Conservation (phyloP, 305 asterid genomes). For the Vinca major region DNA sequence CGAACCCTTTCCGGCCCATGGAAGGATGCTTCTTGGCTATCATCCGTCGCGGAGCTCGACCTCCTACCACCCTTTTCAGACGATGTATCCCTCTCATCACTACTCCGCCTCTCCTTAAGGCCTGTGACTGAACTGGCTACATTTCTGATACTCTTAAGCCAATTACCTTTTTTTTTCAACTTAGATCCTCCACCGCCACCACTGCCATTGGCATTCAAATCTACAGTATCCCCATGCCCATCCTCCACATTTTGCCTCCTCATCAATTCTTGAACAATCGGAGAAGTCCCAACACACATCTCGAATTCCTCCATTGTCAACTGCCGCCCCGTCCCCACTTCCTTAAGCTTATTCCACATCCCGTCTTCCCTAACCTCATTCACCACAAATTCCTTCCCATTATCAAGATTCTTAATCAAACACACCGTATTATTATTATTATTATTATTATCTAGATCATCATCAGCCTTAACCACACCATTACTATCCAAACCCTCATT, state of each 20-base stretch:
- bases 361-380: constrained; percentile 91
- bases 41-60: constrained; percentile 98
- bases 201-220: constrained; percentile 41
- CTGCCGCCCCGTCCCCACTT: constrained; percentile 89
- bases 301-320: constrained; percentile 96
- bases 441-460: constrained; percentile 22
- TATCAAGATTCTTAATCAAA: constrained; percentile 80
- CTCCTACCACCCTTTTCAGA: constrained; percentile 98
- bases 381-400: constrained; percentile 95
- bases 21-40: constrained; percentile 84
- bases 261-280: constrained; percentile 93
- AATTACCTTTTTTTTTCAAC: constrained; percentile 59
- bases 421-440: constrained; percentile 28
- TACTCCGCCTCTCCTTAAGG: constrained; percentile 68
- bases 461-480: constrained; percentile 31
- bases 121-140: constrained; percentile 80
- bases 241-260: constrained; percentile 89
- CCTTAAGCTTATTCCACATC: constrained; percentile 82
- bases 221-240: constrained; percentile 46
- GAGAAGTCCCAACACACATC: constrained; percentile 93
- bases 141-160: constrained; percentile 73
- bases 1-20: constrained; percentile 87
- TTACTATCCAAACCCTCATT: constrained; percentile 25
- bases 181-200: constrained; percentile 51
- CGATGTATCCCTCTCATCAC: constrained; percentile 94